Evolutionary conservation across 2,329 filamentous ascomycete species (phyloP).

Genomic region (Venturia effusa): DNA sequence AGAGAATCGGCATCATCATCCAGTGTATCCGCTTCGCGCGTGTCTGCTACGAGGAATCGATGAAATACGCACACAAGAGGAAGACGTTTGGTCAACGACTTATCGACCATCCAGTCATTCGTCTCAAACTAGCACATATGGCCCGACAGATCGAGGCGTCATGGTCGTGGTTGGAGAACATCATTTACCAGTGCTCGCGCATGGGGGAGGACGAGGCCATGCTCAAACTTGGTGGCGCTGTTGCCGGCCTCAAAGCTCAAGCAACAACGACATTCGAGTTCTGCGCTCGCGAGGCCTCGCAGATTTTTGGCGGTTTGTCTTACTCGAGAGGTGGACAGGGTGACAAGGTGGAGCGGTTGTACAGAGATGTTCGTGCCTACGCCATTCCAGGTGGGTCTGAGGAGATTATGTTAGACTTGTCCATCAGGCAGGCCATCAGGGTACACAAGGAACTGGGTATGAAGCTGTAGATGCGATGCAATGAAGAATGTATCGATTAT

Average conservation of each 20-base stretch:
- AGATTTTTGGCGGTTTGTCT: constrained; percentile 92
- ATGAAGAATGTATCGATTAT: background rate
- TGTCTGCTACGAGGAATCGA: constrained; percentile 91
- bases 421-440: constrained; percentile 78
- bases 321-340: constrained; percentile 92
- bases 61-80: constrained; percentile 97
- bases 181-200: constrained; percentile 84
- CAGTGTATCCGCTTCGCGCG: constrained; percentile 91
- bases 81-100: constrained; percentile 93
- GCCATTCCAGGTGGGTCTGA: constrained; percentile 89
- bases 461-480: constrained; percentile 64
- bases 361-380: constrained; percentile 90
- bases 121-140: constrained; percentile 97
- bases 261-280: constrained; percentile 92
- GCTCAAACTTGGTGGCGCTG: constrained; percentile 88
- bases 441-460: constrained; percentile 88
- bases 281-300: constrained; percentile 88
- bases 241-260: constrained; percentile 89
- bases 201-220: constrained; percentile 95
- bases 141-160: constrained; percentile 92
- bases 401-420: constrained; percentile 97
- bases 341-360: constrained; percentile 87
- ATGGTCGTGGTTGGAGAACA: constrained; percentile 94
- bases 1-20: constrained; percentile 97
- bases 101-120: constrained; percentile 93